These are phyloP conservation scores for Trichoderma oligosporum DNA, from an alignment of 2,329 filamentous ascomycete genomes.

Conservation along the genomic window DNA sequence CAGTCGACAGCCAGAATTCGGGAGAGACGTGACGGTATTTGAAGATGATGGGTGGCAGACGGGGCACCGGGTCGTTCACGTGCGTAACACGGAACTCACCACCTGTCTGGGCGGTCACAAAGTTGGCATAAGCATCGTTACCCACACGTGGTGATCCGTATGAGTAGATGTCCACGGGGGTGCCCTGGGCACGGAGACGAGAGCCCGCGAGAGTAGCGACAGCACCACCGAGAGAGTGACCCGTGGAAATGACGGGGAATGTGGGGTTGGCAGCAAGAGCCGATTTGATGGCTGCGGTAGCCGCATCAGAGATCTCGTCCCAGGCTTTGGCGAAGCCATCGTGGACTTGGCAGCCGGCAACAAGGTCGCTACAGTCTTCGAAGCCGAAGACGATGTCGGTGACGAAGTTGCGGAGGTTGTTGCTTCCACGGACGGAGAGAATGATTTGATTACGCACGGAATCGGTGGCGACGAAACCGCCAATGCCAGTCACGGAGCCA, in stretches of 20 bases:
- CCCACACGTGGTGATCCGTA: conserved; percentile 66
- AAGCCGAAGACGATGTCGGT: conserved; percentile 44
- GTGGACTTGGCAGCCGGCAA: conserved; percentile 49
- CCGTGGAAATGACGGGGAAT: conserved; percentile 56
- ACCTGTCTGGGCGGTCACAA: conserved; percentile 50
- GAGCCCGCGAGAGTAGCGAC: conserved; percentile 58
- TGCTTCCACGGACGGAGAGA: conserved; percentile 56
- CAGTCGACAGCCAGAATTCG: conserved; percentile 60
- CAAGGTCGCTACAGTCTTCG: conserved; percentile 30
- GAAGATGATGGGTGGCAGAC: conserved; percentile 58
- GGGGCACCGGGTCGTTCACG: conserved; percentile 62
- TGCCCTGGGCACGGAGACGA: conserved; percentile 49
- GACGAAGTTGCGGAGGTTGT: conserved; percentile 59
- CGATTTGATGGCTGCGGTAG: conserved; percentile 41
- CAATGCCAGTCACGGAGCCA: conserved; percentile 41
- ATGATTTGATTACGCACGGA: conserved; percentile 50
- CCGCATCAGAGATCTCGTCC: conserved; percentile 46
- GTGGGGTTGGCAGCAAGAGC: conserved; percentile 46
- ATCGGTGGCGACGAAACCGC: conserved; percentile 52
- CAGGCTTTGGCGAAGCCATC: conserved; percentile 58
- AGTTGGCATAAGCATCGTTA: conserved; percentile 51
- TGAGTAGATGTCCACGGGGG: conserved; percentile 55
- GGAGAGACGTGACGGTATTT: conserved; percentile 65
- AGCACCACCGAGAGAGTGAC: conserved; percentile 66
- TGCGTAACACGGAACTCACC: conserved; percentile 64